A percentile compares a stretch with the other conserved stretches of the same genome.
Evolutionary conservation across 148 eudicot genomes (phyloP).

Genomic region (Camellia sinensis): DNA sequence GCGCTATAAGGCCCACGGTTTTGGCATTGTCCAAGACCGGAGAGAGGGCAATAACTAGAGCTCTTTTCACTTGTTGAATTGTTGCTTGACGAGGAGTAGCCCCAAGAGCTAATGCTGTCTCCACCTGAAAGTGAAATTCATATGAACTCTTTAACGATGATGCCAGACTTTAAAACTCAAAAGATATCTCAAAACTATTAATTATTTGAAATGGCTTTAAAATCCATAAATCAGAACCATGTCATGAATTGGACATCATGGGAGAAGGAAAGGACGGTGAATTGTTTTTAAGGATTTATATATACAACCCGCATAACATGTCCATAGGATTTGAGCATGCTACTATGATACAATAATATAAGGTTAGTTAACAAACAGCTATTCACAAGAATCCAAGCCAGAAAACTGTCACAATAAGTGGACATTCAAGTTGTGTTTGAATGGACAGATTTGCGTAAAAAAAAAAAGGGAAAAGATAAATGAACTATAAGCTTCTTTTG

Average conservation of each 20-base stretch:
- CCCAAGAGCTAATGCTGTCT: slow-evolving; percentile 89
- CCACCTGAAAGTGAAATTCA: slow-evolving; percentile 46
- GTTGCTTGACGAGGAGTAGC: slow-evolving; percentile 91
- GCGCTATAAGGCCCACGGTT: slow-evolving; percentile 86
- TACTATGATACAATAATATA: too few species aligned
- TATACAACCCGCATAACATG: too few species aligned
- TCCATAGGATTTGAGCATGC: too few species aligned
- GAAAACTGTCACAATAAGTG: too few species aligned
- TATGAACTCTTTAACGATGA: not conserved
- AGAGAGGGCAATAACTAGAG: slow-evolving; percentile 78
- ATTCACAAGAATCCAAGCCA: too few species aligned
- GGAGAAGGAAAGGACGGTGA: not conserved
- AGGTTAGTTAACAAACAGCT: too few species aligned
- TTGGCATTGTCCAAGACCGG: slow-evolving; percentile 89
- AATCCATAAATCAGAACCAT: too few species aligned
- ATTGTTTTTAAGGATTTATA: not conserved
- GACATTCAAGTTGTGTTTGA: too few species aligned
- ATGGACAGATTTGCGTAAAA: too few species aligned
- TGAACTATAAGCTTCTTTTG: too few species aligned
- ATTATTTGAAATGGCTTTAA: not conserved
- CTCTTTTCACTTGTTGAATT: slow-evolving; percentile 63
- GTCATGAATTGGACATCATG: too few species aligned
- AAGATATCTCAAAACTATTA: not conserved
- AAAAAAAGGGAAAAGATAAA: too few species aligned
- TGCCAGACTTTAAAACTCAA: not conserved